Evolutionary conservation across 805 yeast species (phyloP), one percentile per base, ranked within the genome.

Genomic region (Candida michaelii): DNA sequence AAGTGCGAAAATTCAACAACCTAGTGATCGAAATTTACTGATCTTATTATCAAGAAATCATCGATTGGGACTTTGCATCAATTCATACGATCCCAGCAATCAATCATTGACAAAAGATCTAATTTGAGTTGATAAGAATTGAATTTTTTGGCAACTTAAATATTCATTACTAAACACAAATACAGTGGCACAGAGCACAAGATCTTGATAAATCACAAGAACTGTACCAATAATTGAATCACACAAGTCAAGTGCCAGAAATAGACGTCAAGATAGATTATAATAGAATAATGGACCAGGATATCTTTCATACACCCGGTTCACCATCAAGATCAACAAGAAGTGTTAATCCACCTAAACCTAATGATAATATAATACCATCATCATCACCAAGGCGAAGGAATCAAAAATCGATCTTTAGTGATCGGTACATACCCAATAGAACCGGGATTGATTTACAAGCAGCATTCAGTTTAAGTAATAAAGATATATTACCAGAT

Each of bases 371-470:
- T 19, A 36, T 55, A 24, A 33, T 56, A 39, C 52, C 68, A 16
- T 63, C 76, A 9, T 40, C 58, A 11, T 59, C 72, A 2, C 78
- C 81, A 1, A 72, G 80, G 19, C 60, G 81, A 55, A 61, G 82
- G 45, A 73, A 73, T 42, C 63, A 62, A 19, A 61, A 65, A 39
- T 62, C 77, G 2, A 69, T 79, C 0, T 86, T 85, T 63, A 82
- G 86, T 48, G 99, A 90, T 62, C 69, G 98, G 43, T 89, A 81
- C 60, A 87, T 93, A 19, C 99, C 99, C 4, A 81, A 79, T 46
- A 66, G 99, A 37, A 82, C 87, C 1, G 96, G 96, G 0, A 77
- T 89, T 18, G 95, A 89, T 54, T 67, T 91, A 12, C 93, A 88
- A 55, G 89, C 97, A 0, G 96, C 96, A 6, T 84, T 81, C 59